These are phyloP conservation scores for Penicillium tannophilum DNA, from an alignment of 495 filamentous ascomycete genomes.

Conservation along the genomic window DNA sequence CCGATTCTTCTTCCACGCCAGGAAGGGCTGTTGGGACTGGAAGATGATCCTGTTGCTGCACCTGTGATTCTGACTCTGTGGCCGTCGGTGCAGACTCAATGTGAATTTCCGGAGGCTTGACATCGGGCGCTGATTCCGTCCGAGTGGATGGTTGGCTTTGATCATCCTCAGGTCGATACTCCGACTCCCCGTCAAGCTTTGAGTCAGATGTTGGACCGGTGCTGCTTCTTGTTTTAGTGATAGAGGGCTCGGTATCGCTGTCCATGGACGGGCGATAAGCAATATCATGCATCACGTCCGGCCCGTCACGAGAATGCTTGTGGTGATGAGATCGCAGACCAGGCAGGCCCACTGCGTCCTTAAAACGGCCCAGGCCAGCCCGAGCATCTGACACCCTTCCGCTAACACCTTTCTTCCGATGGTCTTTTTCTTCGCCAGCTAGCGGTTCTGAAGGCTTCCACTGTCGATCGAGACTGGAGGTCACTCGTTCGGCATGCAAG, in stretches of 20 bases:
- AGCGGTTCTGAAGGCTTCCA: conserved; percentile 33
- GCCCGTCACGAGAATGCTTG: conserved; percentile 43
- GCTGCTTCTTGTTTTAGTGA: conserved; percentile 17
- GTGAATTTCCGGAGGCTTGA: conserved; percentile 39
- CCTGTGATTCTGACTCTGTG: conserved; percentile 21
- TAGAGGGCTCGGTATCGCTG: conserved; percentile 35
- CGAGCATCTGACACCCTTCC: conserved; percentile 80
- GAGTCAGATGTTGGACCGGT: conserved; percentile 23
- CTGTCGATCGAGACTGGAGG: conserved; percentile 31
- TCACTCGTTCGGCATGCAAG: conserved; percentile 32
- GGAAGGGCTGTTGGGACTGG: conserved; percentile 15
- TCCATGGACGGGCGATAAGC: conserved; percentile 35
- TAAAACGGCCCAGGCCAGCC: conserved; percentile 80
- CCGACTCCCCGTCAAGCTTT: conserved; percentile 22
- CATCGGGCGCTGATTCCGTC: conserved; percentile 20
- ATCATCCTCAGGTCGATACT: conserved; percentile 18
- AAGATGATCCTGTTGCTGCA: conserved; percentile 19
- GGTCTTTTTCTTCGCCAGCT: conserved; percentile 62
- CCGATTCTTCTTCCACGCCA: conserved; percentile 32
- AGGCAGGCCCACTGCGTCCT: conserved; percentile 73
- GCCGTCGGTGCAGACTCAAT: conserved; percentile 32
- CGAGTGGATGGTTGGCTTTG: conserved; percentile 12
- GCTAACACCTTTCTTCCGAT: conserved; percentile 74
- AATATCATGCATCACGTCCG: conserved; percentile 33
- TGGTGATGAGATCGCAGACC: conserved; percentile 52